Base-by-base conservation (phyloP, 352 stramenopile species). In the Aphanomyces cochlioides region DNA sequence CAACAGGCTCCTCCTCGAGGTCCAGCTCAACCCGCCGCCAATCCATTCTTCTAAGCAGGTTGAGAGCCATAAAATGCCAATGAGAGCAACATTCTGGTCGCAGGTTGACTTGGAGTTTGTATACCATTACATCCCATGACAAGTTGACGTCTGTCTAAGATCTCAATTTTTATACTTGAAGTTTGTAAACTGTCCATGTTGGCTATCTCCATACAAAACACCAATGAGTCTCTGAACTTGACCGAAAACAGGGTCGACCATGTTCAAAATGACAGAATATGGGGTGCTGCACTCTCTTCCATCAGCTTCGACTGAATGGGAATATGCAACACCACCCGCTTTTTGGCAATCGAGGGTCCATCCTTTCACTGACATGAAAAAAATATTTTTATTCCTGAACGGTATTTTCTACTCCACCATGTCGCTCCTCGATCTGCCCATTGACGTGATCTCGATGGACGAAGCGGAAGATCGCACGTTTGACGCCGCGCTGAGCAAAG, bases 401-500 rank as follows among this genome's bases (percentile, higher is more conserved):
- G 63, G 47, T 39, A 61, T 28, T 28, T 28, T 28, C 28, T 28
- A 28, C 28, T 38, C 37, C 59, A 67, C 43, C 45, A 70, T 70
- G 64, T 70, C 64, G 64, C 47, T 70, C n/a, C 38, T 70, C 28
- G 64, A 70, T 56, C 57, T 66, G 21, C 40, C 57, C 7, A 50
- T 50, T 15, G 34, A 61, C 43, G 54, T 61, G 19, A 61, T 61
- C 54, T 61, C 54, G 17, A 61, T 61, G 54, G 54, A 61, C 54
- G 57, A 66, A 28, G 54, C 45, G 15, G 54, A 41, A 7, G 64
- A 70, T 36, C 10, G 48, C 17, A 37, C 7, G 10, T 67, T 67
- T 40, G 59, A 54, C 41, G 38, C 78, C 48, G 72, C 72, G n/a
- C 56, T 74, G 19, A 67, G 80, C 57, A 78, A 82, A 61, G 71